phyloP scores from a whole-genome alignment of 2,329 filamentous ascomycete species.

The Hortaea sp. region DNA sequence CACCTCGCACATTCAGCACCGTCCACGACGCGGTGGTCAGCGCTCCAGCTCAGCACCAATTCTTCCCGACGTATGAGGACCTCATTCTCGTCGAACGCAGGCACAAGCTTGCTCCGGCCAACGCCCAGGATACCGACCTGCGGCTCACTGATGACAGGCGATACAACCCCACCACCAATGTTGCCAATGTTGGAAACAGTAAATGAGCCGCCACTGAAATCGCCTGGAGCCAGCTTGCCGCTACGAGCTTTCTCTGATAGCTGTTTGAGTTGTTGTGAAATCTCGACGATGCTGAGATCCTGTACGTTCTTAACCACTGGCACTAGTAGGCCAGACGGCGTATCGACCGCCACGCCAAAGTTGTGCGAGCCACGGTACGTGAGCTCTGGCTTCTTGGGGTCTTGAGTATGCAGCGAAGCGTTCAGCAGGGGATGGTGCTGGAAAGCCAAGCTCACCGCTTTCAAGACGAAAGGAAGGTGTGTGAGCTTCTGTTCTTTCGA shows the following conservation, averaged over 20 bases:
- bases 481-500: constrained; percentile 57
- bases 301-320: constrained; percentile 84
- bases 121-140: constrained; percentile 90
- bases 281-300: constrained; percentile 62
- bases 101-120: constrained; percentile 68
- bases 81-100: constrained; percentile 55
- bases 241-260: constrained; percentile 62
- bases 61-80: constrained; percentile 65
- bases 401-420: constrained; percentile 61
- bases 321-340: constrained; percentile 75
- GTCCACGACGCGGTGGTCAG: constrained; percentile 88
- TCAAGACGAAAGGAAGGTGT: constrained; percentile 89
- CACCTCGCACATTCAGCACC: constrained; percentile 90
- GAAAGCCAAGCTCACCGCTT: constrained; percentile 80
- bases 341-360: constrained; percentile 93
- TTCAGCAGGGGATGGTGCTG: constrained; percentile 79
- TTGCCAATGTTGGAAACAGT: constrained; percentile 95
- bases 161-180: constrained; percentile 84
- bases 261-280: constrained; percentile 65
- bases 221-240: constrained; percentile 64
- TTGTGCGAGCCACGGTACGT: constrained; percentile 79
- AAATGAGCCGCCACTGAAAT: constrained; percentile 80
- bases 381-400: constrained; percentile 59
- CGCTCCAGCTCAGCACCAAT: constrained; percentile 91
- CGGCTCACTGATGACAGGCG: constrained; percentile 79